These are phyloP conservation scores for Vitellaria paradoxa DNA, from an alignment of 179 eudicot species.

Conservation along the genomic window DNA sequence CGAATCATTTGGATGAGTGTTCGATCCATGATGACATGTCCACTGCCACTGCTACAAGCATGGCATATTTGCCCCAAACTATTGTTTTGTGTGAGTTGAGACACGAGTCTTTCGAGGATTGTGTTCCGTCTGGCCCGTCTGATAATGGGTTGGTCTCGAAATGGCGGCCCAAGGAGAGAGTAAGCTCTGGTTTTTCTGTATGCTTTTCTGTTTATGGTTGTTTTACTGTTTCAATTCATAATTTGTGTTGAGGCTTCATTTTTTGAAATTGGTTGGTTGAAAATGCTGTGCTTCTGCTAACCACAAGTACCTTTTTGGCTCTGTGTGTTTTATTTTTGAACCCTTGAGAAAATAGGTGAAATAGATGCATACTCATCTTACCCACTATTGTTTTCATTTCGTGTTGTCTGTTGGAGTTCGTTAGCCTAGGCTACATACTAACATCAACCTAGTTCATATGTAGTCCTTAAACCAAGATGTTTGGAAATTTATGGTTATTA, in stretches of 20 bases:
- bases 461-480: neutral
- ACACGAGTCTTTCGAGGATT: conserved; percentile 75
- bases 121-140: conserved; percentile 64
- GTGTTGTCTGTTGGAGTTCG: neutral
- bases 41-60: conserved; percentile 37
- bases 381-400: too few relatives aligned
- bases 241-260: neutral
- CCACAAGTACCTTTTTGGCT: too few relatives aligned
- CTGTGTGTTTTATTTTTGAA: neutral
- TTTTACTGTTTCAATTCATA: neutral
- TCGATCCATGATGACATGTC: conserved; percentile 31
- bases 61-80: conserved; percentile 79
- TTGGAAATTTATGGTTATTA: neutral
- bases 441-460: neutral
- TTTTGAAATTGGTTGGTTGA: neutral
- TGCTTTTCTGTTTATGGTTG: neutral
- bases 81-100: conserved; percentile 76
- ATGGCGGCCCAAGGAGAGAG: conserved; percentile 90
- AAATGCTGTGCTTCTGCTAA: neutral
- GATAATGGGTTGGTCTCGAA: conserved; percentile 83
- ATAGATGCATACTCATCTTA: too few relatives aligned
- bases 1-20: conserved; percentile 48
- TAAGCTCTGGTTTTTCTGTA: conserved; percentile 29
- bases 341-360: too few relatives aligned
- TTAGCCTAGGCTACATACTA: neutral